phyloP scores from a whole-genome alignment of 331 rosid species.

The Pyracantha coccinea region DNA sequence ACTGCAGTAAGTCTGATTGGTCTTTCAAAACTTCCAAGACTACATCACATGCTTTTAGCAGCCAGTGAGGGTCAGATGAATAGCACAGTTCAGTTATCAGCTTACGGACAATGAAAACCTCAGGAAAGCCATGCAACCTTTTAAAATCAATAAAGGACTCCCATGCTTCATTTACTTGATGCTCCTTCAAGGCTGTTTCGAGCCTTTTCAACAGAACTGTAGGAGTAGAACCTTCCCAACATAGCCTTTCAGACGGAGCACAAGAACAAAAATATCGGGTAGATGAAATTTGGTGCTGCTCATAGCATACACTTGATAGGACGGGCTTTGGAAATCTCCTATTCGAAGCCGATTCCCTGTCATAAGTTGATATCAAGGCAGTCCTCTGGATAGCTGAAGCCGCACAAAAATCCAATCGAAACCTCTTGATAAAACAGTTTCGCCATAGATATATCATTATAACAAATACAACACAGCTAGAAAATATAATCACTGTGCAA shows the following conservation, averaged over 20 bases:
- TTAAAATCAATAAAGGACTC: conserved; percentile 58
- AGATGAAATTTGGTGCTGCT: background rate
- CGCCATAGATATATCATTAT: conserved; percentile 12
- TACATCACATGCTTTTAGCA: conserved; percentile 53
- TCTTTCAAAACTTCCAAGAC: conserved; percentile 39
- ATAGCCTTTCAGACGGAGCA: conserved; percentile 26
- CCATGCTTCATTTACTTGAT: conserved; percentile 61
- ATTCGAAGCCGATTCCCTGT: background rate
- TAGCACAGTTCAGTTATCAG: conserved; percentile 55
- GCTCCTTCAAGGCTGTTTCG: conserved; percentile 44
- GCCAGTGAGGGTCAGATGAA: conserved; percentile 45
- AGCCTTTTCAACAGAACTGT: conserved; percentile 46
- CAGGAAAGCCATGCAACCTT: conserved; percentile 68
- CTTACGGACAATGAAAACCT: conserved; percentile 35
- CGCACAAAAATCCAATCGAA: conserved; percentile 1
- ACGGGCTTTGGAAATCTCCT: background rate
- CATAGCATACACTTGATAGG: background rate
- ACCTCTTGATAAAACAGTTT: background rate
- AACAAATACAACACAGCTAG: background rate
- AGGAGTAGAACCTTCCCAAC: conserved; percentile 76
- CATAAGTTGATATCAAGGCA: background rate
- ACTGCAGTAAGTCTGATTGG: conserved; percentile 41
- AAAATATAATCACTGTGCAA: background rate
- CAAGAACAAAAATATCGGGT: conserved; percentile 13
- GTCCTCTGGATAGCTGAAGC: conserved; percentile 10